phyloP scores from a whole-genome alignment of 495 filamentous ascomycete species.

The Penicillium angulare region DNA sequence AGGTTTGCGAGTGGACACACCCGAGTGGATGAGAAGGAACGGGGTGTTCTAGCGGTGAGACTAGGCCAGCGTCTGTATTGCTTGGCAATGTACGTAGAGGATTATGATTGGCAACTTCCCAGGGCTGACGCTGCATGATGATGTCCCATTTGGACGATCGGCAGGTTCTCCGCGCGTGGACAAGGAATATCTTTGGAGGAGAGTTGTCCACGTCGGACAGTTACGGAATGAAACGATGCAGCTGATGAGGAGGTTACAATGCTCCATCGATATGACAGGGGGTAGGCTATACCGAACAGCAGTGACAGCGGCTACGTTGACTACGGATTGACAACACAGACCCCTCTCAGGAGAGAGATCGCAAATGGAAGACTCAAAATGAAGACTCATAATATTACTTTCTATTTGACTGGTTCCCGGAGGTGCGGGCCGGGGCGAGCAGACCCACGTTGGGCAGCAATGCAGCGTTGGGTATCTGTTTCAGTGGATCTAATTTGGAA shows the following conservation, averaged over 20 bases:
- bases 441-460: slow-evolving; percentile 46
- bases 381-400: background rate
- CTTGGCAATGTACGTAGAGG: slow-evolving; percentile 16
- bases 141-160: slow-evolving; percentile 27
- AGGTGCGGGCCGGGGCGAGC: slow-evolving; percentile 25
- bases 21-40: slow-evolving; percentile 17
- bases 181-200: slow-evolving; percentile 15
- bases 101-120: slow-evolving; percentile 19
- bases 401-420: slow-evolving; percentile 5
- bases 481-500: slow-evolving; percentile 3
- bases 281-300: background rate
- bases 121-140: slow-evolving; percentile 29
- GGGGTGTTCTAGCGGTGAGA: slow-evolving; percentile 34
- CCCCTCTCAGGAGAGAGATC: background rate
- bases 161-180: slow-evolving; percentile 17
- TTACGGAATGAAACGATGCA: slow-evolving; percentile 5
- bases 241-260: background rate
- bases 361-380: slow-evolving; percentile 4
- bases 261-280: background rate
- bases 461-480: slow-evolving; percentile 20
- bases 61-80: slow-evolving; percentile 14
- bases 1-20: slow-evolving; percentile 11
- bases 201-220: slow-evolving; percentile 19
- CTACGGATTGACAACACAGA: background rate
- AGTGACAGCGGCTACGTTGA: background rate